A percentile compares a stretch with the other conserved stretches of the same genome.
Evolutionary conservation across 306 rosid species (phyloP).

Genomic region (Acmispon strigosus): DNA sequence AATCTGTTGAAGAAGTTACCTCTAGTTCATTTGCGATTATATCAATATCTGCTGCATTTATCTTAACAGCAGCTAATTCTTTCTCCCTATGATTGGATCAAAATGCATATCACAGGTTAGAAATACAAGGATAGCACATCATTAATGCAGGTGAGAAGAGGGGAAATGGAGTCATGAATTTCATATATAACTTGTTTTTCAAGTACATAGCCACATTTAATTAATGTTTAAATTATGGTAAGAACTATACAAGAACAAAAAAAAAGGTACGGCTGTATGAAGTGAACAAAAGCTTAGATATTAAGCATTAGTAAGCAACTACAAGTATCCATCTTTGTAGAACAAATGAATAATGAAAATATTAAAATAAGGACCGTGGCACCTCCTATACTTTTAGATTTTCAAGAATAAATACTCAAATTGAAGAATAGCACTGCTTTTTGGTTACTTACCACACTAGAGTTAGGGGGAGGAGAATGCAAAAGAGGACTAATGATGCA

Average conservation of each 20-base stretch:
- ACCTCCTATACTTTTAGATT: neutral
- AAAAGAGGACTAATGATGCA: neutral
- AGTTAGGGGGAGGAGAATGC: neutral
- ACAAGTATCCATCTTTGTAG: neutral
- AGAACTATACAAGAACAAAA: neutral
- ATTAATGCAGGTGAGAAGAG: neutral
- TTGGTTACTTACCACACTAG: neutral
- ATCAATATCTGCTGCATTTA: conserved; percentile 78
- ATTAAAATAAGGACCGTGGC: neutral
- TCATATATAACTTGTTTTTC: neutral
- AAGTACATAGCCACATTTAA: neutral
- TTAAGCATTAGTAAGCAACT: neutral
- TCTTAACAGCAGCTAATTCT: conserved; percentile 86
- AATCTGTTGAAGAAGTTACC: conserved; percentile 31
- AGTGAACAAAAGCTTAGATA: neutral
- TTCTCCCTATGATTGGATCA: conserved; percentile 57
- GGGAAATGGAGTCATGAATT: neutral
- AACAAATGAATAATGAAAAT: neutral
- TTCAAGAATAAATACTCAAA: neutral
- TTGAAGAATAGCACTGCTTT: neutral
- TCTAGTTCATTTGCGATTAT: conserved; percentile 87
- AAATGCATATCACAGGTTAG: neutral
- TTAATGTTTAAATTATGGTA: neutral
- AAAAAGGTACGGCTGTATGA: neutral
- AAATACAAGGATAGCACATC: neutral